Base-by-base conservation (phyloP, 805 yeast species). In the Suhomyces sp. region DNA sequence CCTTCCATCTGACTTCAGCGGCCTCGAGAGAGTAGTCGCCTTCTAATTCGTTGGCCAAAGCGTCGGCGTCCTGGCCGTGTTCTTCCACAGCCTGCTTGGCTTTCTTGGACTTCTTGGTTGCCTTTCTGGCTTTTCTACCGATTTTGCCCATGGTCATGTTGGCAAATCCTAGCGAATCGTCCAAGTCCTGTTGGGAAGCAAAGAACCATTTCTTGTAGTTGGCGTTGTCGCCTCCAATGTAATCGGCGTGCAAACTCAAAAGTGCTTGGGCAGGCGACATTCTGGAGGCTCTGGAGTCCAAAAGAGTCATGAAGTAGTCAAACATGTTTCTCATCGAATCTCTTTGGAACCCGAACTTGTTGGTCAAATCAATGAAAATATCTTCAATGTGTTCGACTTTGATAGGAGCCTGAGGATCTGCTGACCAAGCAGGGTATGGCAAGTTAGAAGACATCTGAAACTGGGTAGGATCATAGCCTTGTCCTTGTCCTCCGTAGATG, bases 391-490 rank as follows among this genome's bases (percentile, higher is more conserved):
- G 93, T 71, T 88, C 94, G 57, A 82, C 80, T 48, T 88, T 78
- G 46, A 94, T 80, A 7, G 97, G 97, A 22, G 87, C 88, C 67
- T 85, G 93, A 53, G 88, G 92, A 72, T 94, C 98, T 46, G 96
- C 96, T 24, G 97, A 89, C 99, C 99, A 94, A 49, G 99, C 98
- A 44, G 99, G 99, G 71, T 93, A 94, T 33, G 99, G 99, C 71
- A 94, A 91, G 84, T 62, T 96, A 80, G 74, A 87, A 62, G 69
- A 90, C 86, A 79, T 85, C 74, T 65, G 88, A 74, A 67, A 83
- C 70, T 65, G 85, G 6, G 84, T 75, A 33, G 88, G 87, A 63
- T 84, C 87, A 63, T 82, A 79, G 70, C 75, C 74, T 45, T 76
- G 77, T 23, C 69, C 67, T 60, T 71, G 71, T 52, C 84, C 84